Evolutionary conservation across 441 rosid species (phyloP).

Genomic region (Euphorbia celastroides): DNA sequence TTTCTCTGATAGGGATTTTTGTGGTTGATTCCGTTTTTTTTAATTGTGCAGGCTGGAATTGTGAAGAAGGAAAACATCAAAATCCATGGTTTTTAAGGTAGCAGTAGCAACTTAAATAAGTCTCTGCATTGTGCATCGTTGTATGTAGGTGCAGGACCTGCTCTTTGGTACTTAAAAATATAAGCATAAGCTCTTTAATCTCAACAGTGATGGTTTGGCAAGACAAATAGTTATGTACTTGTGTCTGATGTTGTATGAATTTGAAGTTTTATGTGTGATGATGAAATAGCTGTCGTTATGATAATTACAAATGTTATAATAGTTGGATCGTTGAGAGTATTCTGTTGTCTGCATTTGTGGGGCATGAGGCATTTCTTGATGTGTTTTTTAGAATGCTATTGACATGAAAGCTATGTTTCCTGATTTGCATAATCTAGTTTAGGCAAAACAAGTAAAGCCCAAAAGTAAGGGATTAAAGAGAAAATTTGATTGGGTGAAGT

Average conservation of each 20-base stretch:
- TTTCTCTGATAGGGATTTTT: background rate
- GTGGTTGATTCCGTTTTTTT: background rate
- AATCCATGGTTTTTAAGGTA: constrained; percentile 61
- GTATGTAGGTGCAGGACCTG: background rate
- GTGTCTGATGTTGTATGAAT: constrained; percentile 8
- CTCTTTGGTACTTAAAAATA: constrained; percentile 5
- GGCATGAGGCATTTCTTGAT: no score
- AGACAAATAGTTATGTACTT: constrained; percentile 1
- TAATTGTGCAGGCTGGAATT: constrained; percentile 11
- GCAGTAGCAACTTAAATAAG: constrained; percentile 3
- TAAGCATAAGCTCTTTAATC: background rate
- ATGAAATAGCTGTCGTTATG: background rate
- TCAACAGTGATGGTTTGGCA: constrained; percentile 16
- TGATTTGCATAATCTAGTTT: no score
- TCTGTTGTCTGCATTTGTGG: no score
- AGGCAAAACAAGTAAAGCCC: no score
- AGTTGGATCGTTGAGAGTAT: background rate
- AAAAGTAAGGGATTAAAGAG: no score
- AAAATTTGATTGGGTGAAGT: no score
- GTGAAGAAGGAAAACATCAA: constrained; percentile 17
- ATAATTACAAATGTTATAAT: background rate
- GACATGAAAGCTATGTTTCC: no score
- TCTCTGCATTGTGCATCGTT: constrained; percentile 1
- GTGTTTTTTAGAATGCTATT: no score
- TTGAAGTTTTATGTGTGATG: background rate